Percentiles rank a stretch among this genome's conserved stretches.
phyloP scores from a whole-genome alignment of 345 rosid genomes.

The Carallia pectinifolia region DNA sequence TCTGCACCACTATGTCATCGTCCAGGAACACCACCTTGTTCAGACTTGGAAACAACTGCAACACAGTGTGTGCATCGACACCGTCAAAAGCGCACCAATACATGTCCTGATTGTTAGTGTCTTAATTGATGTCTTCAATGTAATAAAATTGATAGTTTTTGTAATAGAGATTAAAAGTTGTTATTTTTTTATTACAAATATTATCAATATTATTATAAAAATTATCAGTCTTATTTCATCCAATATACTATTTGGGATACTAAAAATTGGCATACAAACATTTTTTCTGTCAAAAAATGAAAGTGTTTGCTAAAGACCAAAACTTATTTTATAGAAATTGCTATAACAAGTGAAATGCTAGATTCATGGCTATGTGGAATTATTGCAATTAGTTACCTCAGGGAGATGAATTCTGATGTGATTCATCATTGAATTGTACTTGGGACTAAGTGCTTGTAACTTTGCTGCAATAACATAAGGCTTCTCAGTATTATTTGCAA shows the following conservation, averaged over 20 bases:
- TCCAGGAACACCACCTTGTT: slow-evolving; percentile 88
- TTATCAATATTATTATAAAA: too few species aligned
- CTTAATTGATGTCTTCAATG: too few species aligned
- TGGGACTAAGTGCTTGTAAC: slow-evolving; percentile 92
- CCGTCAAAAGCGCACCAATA: too few species aligned
- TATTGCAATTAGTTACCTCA: slow-evolving; percentile 45
- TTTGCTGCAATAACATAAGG: slow-evolving; percentile 81
- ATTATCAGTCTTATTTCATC: too few species aligned
- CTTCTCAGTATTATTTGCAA: slow-evolving; percentile 62
- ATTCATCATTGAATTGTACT: slow-evolving; percentile 90
- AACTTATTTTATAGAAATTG: too few species aligned
- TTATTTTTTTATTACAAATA: too few species aligned
- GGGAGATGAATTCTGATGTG: slow-evolving; percentile 93
- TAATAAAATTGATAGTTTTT: too few species aligned
- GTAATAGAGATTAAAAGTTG: too few species aligned
- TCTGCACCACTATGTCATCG: slow-evolving; percentile 87
- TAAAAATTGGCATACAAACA: too few species aligned
- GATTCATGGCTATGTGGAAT: background rate
- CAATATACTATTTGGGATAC: too few species aligned
- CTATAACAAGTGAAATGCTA: background rate
- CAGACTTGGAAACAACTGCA: slow-evolving; percentile 87
- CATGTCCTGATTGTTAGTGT: too few species aligned
- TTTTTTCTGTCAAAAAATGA: background rate
- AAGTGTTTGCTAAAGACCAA: background rate
- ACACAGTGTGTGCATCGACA: background rate